These are phyloP conservation scores for Macrocybe gigantea DNA, from an alignment of 768 basidiomycete genomes.

Conservation along the genomic window DNA sequence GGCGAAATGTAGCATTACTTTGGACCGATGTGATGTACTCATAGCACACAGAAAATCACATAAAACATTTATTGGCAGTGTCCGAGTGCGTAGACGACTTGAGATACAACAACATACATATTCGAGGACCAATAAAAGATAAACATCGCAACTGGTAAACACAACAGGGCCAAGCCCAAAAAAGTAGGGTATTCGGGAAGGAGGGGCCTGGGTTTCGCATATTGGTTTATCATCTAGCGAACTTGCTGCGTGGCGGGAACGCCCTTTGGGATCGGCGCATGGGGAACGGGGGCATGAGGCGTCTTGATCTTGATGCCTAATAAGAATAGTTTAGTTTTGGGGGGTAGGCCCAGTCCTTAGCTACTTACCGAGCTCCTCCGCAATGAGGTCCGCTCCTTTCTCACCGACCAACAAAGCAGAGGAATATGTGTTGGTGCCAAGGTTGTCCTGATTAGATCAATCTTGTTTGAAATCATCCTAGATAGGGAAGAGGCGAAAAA, in stretches of 20 bases:
- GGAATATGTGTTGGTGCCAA: slow-evolving; percentile 36
- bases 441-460: slow-evolving; percentile 15
- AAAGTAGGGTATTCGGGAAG: too few species aligned
- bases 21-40: background rate
- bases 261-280: slow-evolving; percentile 54
- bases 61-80: background rate
- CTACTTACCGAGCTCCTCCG: slow-evolving; percentile 37
- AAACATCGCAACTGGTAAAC: too few species aligned
- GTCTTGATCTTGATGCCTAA: slow-evolving; percentile 54
- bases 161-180: too few species aligned
- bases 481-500: slow-evolving; percentile 21
- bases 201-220: too few species aligned
- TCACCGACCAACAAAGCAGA: slow-evolving; percentile 47
- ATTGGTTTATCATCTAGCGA: slow-evolving; percentile 22
- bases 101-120: too few species aligned
- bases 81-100: too few species aligned
- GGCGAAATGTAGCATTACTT: slow-evolving; percentile 45
- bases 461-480: background rate
- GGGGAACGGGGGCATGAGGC: slow-evolving; percentile 66
- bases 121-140: too few species aligned
- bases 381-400: slow-evolving; percentile 57
- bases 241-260: slow-evolving; percentile 42
- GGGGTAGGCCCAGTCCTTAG: too few species aligned
- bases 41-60: background rate
- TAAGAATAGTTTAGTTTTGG: background rate